phyloP scores from a whole-genome alignment of 768 basidiomycete species.

The Boletus patriciae region DNA sequence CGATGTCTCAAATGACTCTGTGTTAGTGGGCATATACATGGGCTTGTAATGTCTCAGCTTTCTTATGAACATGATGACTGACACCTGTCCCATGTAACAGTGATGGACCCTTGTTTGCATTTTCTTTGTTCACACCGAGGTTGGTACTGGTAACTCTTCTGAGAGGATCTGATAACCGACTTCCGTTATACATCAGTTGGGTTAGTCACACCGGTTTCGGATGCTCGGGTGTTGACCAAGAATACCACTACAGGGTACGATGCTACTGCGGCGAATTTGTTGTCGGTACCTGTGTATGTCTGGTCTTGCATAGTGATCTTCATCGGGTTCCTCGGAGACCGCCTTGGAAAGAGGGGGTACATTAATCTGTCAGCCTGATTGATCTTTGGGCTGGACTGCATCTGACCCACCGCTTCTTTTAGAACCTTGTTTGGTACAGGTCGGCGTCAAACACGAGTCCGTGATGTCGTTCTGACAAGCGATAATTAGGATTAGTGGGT shows the following conservation, averaged over 20 bases:
- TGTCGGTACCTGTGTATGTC: slow-evolving; percentile 76
- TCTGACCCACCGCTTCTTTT: slow-evolving; percentile 9
- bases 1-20: no score
- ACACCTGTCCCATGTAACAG: no score
- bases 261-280: slow-evolving; percentile 66
- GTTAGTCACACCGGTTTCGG: slow-evolving; percentile 9
- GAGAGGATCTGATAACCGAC: neutral
- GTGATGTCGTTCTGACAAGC: slow-evolving; percentile 1
- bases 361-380: slow-evolving; percentile 55
- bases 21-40: no score
- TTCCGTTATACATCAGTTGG: slow-evolving; percentile 10
- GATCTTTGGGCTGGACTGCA: neutral
- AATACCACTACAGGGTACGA: slow-evolving; percentile 44
- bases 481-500: slow-evolving; percentile 44
- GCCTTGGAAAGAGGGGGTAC: slow-evolving; percentile 51
- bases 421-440: slow-evolving; percentile 36
- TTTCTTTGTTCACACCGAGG: no score
- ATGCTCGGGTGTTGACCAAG: neutral
- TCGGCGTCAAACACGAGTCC: neutral
- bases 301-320: slow-evolving; percentile 67
- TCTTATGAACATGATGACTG: no score
- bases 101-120: no score
- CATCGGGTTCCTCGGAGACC: slow-evolving; percentile 64
- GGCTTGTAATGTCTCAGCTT: no score
- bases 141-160: no score